These are phyloP conservation scores for Leishmania arabica DNA, from an alignment of 208 protist species.

Conservation along the genomic window DNA sequence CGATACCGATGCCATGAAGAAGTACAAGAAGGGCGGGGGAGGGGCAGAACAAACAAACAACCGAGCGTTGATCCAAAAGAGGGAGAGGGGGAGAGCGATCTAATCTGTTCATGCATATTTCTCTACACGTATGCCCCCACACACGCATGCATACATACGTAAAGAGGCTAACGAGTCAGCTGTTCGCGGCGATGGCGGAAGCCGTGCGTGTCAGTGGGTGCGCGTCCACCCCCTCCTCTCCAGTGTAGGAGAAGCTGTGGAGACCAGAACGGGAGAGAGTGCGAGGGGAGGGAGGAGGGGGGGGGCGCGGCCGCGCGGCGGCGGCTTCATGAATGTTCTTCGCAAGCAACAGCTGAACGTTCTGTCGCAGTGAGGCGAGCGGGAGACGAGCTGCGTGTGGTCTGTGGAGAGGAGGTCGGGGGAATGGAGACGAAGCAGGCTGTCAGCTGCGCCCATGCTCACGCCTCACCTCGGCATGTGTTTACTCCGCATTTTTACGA, in stretches of 20 bases:
- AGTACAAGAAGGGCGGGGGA: not conserved
- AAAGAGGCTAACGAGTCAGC: not conserved
- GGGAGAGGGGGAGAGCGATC: not conserved
- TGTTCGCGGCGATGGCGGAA: too few relatives aligned
- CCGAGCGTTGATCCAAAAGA: not conserved
- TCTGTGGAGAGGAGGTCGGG: not conserved
- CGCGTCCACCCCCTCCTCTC: not conserved
- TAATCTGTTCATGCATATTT: not conserved
- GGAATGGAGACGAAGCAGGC: not conserved
- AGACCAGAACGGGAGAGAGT: too few relatives aligned
- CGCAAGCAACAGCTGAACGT: not conserved
- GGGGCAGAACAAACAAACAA: not conserved
- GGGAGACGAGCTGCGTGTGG: not conserved
- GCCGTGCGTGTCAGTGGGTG: not conserved
- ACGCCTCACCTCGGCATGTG: not conserved
- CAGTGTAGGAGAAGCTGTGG: not conserved
- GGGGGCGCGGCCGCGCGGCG: too few relatives aligned
- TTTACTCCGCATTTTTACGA: too few relatives aligned
- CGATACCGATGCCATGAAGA: not conserved
- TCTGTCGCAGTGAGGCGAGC: not conserved
- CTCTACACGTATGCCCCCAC: not conserved
- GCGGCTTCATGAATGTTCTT: not conserved
- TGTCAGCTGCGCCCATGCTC: not conserved
- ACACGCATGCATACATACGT: not conserved
- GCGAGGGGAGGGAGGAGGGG: too few relatives aligned